Evolutionary conservation across 192 early-diverging fungal species (phyloP), one percentile per base, ranked within the genome.

Genomic region (Rhizoclosmatium globosum): DNA sequence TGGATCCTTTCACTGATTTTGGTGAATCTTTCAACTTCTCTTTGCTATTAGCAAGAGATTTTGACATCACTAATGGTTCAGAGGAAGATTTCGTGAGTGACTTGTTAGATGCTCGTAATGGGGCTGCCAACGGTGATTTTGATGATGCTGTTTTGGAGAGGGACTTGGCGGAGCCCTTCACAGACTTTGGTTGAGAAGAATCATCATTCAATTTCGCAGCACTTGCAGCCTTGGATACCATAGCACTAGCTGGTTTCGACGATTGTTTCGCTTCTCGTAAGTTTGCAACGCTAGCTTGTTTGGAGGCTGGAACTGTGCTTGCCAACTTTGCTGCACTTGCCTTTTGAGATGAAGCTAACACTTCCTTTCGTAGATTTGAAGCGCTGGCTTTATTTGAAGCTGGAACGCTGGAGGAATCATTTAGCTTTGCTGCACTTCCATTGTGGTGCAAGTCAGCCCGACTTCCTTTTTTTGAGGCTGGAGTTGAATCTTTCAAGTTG

Each of bases 91-190:
- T 68, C 4, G 7, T 47, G n/a, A 68, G 47, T 11, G 66, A 68
- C 1, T 68, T 68, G 19, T 19, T 68, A 6, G 66, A 68, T n/a
- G 31, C 43, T 19, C 21, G 19, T 7, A 68, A 15, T 46, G 66
- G 66, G 7, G 44, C 15, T 47, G 66, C 43, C 7, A 23, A 68
- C 11, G 60, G 19, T 62, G 60, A 7, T 21, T 13, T 53, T 53
- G 50, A 53, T 53, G 50, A 53, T 0, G 17, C 50, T 13, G 66
- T 41, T 45, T 68, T 68, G 15, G 7, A 17, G n/a, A 68, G 47
- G 13, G 66, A 68, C 43, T 68, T 68, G 19, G 66, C 43, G 4
- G 66, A 68, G 4, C 66, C 43, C 15, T 47, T 68, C 0, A 68
- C 11, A 31, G 31, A 31, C 31, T 31, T 31, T 46, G 66, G 2